phyloP scores from a whole-genome alignment of 192 early-diverging fungal species.

The Neocallimastix lanati region DNA sequence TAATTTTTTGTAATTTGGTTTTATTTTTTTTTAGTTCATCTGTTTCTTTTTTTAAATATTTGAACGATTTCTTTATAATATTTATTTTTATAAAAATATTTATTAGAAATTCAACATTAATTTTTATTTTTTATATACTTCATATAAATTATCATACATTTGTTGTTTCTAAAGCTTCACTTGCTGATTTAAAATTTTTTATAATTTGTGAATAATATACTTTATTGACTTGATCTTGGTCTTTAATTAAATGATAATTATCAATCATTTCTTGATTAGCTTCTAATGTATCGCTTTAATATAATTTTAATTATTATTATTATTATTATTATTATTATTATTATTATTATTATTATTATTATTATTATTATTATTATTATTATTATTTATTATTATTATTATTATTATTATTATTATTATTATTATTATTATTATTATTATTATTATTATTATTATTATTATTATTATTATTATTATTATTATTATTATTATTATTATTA shows the following conservation, averaged over 20 bases:
- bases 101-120: too few relatives aligned
- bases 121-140: too few relatives aligned
- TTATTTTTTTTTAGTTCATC: neutral
- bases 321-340: too few relatives aligned
- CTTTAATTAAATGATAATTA: neutral
- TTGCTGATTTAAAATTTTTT: neutral
- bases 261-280: neutral
- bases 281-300: neutral
- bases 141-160: neutral
- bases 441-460: too few relatives aligned
- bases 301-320: too few relatives aligned
- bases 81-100: too few relatives aligned
- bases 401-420: neutral
- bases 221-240: neutral
- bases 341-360: too few relatives aligned
- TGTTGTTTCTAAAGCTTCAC: neutral
- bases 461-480: too few relatives aligned
- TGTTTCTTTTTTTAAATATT: neutral
- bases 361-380: too few relatives aligned
- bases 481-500: too few relatives aligned
- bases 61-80: neutral
- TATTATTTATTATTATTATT: neutral
- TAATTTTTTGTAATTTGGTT: neutral
- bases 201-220: neutral
- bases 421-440: too few relatives aligned